Conservation (phyloP, 768 basidiomycete genomes). For the Termitomyces sp. region DNA sequence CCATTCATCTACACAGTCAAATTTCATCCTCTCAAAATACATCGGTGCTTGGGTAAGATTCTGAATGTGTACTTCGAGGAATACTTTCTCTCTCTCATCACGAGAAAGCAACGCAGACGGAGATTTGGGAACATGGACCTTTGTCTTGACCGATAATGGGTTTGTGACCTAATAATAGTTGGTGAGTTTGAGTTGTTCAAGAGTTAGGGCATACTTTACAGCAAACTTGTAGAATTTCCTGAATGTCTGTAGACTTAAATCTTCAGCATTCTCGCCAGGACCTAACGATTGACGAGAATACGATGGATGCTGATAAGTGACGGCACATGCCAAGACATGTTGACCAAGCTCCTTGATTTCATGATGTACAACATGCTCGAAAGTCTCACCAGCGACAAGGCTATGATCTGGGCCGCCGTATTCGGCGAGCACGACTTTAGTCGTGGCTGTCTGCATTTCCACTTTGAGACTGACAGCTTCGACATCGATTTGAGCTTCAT, state of each 20-base stretch:
- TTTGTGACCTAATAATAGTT: constrained; percentile 69
- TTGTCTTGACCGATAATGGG: constrained; percentile 92
- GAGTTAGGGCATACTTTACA: constrained; percentile 41
- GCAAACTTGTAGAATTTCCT: constrained; percentile 91
- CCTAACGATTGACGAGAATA: constrained; percentile 47
- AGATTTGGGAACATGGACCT: constrained; percentile 76
- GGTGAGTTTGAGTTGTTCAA: neutral
- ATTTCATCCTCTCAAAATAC: constrained; percentile 76
- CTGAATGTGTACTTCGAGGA: constrained; percentile 91
- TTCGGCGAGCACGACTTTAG: constrained; percentile 62
- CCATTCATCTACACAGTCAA: constrained; percentile 75
- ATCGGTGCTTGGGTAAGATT: constrained; percentile 78
- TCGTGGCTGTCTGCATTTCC: constrained; percentile 81
- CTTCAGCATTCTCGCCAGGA: constrained; percentile 46
- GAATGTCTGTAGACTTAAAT: constrained; percentile 64
- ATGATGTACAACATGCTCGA: constrained; percentile 70
- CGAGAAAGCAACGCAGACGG: constrained; percentile 67
- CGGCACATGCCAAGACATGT: constrained; percentile 84
- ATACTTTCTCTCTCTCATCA: constrained; percentile 73
- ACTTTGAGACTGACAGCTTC: constrained; percentile 64
- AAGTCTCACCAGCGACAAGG: constrained; percentile 52
- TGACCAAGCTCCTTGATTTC: constrained; percentile 95
- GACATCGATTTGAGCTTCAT: constrained; percentile 63
- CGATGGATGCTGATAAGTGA: constrained; percentile 74
- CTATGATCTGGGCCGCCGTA: constrained; percentile 50